Conservation (phyloP, 495 filamentous ascomycete genomes). For the Podospora conica region DNA sequence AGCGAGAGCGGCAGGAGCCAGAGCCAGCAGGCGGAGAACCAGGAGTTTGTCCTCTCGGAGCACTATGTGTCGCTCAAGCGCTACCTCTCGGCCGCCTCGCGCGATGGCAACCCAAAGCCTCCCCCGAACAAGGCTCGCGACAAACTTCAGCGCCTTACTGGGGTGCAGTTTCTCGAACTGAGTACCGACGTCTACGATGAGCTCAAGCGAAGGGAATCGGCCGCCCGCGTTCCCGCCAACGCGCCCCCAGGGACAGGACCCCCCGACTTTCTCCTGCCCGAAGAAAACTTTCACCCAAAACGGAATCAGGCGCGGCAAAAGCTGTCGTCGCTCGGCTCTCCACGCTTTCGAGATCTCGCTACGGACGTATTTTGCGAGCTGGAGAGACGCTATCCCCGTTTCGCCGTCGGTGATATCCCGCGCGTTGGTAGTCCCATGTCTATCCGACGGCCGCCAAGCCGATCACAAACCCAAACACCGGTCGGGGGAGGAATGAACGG, state of each 20-base stretch:
- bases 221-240: conserved; percentile 45
- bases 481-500: conserved; percentile 44
- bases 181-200: conserved; percentile 98
- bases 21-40: conserved; percentile 43
- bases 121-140: conserved; percentile 84
- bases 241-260: conserved; percentile 46
- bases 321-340: conserved; percentile 76
- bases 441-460: conserved; percentile 47
- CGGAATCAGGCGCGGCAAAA: conserved; percentile 94
- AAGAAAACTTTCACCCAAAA: conserved; percentile 87
- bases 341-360: conserved; percentile 82
- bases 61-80: conserved; percentile 77
- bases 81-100: conserved; percentile 64
- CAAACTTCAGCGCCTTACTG: conserved; percentile 81
- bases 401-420: conserved; percentile 59
- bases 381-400: conserved; percentile 82
- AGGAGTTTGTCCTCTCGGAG: conserved; percentile 54
- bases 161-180: conserved; percentile 91
- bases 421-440: conserved; percentile 65
- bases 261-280: conserved; percentile 71
- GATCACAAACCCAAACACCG: conserved; percentile 52
- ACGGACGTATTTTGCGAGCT: conserved; percentile 95
- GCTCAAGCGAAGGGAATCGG: conserved; percentile 72
- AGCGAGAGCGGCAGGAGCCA: conserved; percentile 53
- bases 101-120: conserved; percentile 66